A percentile compares a stretch with the other conserved stretches of the same genome.
Conservation (phyloP, 129 eudicot genomes). For the Apium graveolens region DNA sequence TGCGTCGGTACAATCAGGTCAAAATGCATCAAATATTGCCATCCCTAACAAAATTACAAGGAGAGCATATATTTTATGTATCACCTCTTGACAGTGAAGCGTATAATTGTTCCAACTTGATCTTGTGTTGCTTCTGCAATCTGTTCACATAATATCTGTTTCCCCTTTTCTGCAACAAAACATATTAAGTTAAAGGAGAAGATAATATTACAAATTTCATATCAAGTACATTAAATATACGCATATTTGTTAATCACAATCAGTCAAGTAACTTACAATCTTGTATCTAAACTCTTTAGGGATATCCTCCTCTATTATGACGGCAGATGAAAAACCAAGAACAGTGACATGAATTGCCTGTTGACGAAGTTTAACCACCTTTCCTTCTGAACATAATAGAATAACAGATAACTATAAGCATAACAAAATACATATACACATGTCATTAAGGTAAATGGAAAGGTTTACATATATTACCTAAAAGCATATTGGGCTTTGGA, state of each 20-base stretch:
- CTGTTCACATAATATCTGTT: slow-evolving; percentile 47
- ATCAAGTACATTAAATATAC: background rate
- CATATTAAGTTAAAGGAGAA: background rate
- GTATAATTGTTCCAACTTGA: slow-evolving; percentile 53
- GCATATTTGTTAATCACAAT: background rate
- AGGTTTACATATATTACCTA: slow-evolving; percentile 33
- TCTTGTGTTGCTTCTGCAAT: slow-evolving; percentile 50
- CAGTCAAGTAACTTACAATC: slow-evolving; percentile 39
- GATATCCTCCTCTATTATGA: slow-evolving; percentile 64
- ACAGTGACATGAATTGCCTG: slow-evolving; percentile 69
- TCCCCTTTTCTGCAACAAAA: slow-evolving; percentile 59
- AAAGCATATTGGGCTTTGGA: slow-evolving; percentile 71
- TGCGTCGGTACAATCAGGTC: background rate
- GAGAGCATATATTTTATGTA: background rate
- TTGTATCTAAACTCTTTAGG: slow-evolving; percentile 61
- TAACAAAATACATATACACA: background rate
- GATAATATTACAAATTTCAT: background rate
- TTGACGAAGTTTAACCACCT: slow-evolving; percentile 61
- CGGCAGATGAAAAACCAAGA: slow-evolving; percentile 85
- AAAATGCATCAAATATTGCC: background rate
- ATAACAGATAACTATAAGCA: background rate
- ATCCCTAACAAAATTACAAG: background rate
- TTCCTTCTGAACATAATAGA: slow-evolving; percentile 55
- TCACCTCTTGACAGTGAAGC: slow-evolving; percentile 82
- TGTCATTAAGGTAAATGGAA: background rate